Evolutionary conservation across 768 basidiomycete genomes (phyloP), one percentile per base, ranked within the genome.

Genomic region (Amanita rubescens): DNA sequence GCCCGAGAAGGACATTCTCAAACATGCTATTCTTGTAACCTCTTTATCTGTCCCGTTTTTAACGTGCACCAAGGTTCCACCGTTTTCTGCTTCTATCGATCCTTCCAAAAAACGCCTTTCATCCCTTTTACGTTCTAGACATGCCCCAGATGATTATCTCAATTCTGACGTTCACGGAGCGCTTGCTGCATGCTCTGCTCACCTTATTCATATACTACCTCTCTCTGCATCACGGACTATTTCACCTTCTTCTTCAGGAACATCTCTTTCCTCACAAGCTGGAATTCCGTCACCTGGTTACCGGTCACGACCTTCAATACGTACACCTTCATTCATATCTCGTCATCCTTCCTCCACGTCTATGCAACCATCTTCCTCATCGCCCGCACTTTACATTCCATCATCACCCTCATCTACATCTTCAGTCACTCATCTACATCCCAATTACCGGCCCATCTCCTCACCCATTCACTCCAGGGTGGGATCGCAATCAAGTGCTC

Each of bases 21-120:
- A 76, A 51, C 67, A 74, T 54, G 67, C 72, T 6, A 71, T 78
- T 10, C 66, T 78, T 27, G 68, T 76, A 3, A 75, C 71, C 1
- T 73, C 75, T 12, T 65, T 76, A 41, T 62, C 68, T 33, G 65
- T 64, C 2, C 67, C 70, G 3, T 75, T 72, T 53, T 61, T 75
- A 14, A 30, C 41, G 1, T 22, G 19, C 10, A 51, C 34, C 12
- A 19, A n/a, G 3, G n/a, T 17, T 20, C 38, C 37, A 37, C 32
- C 22, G 20, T 15, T 27, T 33, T 20, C 2, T 32, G 35, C 49
- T 11, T 19, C 20, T 22, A 20, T 34, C 22, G 32, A 45, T 48
- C 19, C 24, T 30, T 19, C 37, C 9, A 53, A 46, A 35, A 53
- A 27, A 22, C 53, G 48, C 27, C 50, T 57, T 52, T 49, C 49